Evolutionary conservation across 2,329 filamentous ascomycete genomes (phyloP), one percentile per base, ranked within the genome.

Genomic region (Hymenoscyphus fructigenus): DNA sequence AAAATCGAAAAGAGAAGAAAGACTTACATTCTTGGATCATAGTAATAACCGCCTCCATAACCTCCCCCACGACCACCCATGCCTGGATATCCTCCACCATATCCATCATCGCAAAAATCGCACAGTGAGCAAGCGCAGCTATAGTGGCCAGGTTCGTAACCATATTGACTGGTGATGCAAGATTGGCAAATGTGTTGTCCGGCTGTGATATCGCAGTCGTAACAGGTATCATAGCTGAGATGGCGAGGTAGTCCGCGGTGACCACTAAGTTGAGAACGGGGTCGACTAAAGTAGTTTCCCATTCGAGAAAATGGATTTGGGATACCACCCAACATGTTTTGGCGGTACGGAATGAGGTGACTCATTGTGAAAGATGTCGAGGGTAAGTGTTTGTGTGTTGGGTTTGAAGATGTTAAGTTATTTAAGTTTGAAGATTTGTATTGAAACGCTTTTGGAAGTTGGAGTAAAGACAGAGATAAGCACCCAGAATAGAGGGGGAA

Each of bases 41-140:
- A 50, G 5, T 28, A 28, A 36, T 17, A 60, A 14, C 59, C 59
- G 12, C 26, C 38, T n/a, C 50, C 47, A 38, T 61, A 61, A 1
- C 47, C 47, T 56, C 32, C 29, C 12, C 53, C 61, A 15, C 23
- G 55, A 44, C 32, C 23, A 32, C 44, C 61, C 9, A 23, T 23
- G 9, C 44, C 44, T 26, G 44, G 26, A 23, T 50, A 50, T 50
- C n/a, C 44, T 50, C 44, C 44, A 23, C n/a, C 44, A 29, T 32
- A 41, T n/a, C 17, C 26, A 47, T 65, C 60, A 14, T 65, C 63
- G 20, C 32, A 65, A 26, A 29, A 62, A 15, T 59, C 60, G 32
- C 63, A 65, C 15, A 59, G 12, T 5, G 60, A 28, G 56, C 59
- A 65, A 14, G 53, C 34, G 20, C 63, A 62, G 15, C 26, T 38